These are phyloP conservation scores for Eutypella sp. DNA, from an alignment of 2,329 filamentous ascomycete genomes.

Conservation along the genomic window DNA sequence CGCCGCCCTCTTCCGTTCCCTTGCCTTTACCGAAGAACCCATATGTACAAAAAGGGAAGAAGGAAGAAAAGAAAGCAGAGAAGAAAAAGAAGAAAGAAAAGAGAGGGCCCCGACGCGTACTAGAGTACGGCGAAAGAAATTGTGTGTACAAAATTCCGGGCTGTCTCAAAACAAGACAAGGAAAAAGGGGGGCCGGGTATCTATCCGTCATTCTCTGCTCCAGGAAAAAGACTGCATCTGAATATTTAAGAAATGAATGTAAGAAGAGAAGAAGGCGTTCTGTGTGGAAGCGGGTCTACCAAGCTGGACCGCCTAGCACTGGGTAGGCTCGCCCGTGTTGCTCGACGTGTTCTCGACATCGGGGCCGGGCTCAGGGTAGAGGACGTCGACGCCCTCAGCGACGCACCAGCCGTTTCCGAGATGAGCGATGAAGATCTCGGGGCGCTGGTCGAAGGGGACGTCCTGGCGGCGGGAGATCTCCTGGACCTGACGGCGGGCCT, in stretches of 20 bases:
- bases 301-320: conserved; percentile 13
- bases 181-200: not conserved
- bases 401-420: conserved; percentile 52
- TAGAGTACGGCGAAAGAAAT: no score
- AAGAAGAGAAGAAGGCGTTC: not conserved
- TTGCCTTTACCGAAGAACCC: no score
- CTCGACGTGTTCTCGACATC: conserved; percentile 39
- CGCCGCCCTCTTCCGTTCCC: not conserved
- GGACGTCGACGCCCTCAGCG: conserved; percentile 55
- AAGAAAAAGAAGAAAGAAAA: not conserved
- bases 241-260: not conserved
- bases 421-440: conserved; percentile 69
- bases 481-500: conserved; percentile 13
- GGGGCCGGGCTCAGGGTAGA: conserved; percentile 62
- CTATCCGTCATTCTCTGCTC: no score
- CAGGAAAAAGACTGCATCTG: not conserved
- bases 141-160: no score
- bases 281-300: not conserved
- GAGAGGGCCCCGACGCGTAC: no score
- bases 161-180: no score
- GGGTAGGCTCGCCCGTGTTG: conserved; percentile 31
- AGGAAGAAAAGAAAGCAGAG: not conserved
- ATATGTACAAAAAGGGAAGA: not conserved
- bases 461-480: conserved; percentile 24
- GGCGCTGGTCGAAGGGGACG: conserved; percentile 49